A percentile compares a stretch with the other conserved stretches of the same genome.
These are phyloP conservation scores for Trichoderma sp. DNA, from an alignment of 2,329 filamentous ascomycete genomes.

Conservation along the genomic window DNA sequence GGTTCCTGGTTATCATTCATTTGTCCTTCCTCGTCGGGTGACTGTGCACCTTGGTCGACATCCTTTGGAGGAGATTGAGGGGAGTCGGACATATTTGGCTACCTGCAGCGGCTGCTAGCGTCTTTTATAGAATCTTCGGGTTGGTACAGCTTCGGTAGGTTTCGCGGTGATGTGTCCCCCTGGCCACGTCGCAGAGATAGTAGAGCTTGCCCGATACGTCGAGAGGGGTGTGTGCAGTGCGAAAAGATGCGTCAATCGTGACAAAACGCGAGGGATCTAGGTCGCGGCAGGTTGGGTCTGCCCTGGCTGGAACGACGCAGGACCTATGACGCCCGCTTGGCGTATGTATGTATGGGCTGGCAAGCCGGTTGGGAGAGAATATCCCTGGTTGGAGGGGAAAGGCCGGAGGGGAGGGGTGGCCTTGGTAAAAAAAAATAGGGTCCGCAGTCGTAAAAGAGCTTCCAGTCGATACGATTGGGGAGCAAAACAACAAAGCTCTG, in stretches of 20 bases:
- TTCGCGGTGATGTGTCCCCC: conserved; percentile 59
- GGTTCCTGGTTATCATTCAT: conserved; percentile 85
- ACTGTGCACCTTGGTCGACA: conserved; percentile 90
- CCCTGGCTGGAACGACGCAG: conserved; percentile 17
- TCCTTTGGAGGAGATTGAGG: conserved; percentile 89
- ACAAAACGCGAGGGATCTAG: conserved; percentile 32
- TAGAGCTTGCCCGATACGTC: conserved; percentile 49
- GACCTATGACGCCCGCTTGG: conserved; percentile 24
- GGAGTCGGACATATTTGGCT: conserved; percentile 89
- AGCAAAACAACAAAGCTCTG: conserved; percentile 4
- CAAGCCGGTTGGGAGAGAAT: conserved; percentile 23
- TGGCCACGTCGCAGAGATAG: conserved; percentile 62
- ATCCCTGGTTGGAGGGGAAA: conserved; percentile 12
- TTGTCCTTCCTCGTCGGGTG: conserved; percentile 89
- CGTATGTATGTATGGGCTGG: conserved; percentile 22
- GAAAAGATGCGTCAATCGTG: conserved; percentile 55
- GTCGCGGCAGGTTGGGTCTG: conserved; percentile 19
- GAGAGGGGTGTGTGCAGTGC: conserved; percentile 46
- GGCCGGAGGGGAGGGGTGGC: conserved; percentile 14
- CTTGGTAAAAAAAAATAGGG: not conserved
- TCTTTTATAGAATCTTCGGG: conserved; percentile 59
- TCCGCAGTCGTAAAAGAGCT: not conserved
- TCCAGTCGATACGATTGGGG: conserved; percentile 16
- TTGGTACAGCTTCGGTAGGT: conserved; percentile 52
- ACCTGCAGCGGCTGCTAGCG: conserved; percentile 65